phyloP scores from a whole-genome alignment of 176 grass and related monocot genomes.

The Aegilops tauschii region DNA sequence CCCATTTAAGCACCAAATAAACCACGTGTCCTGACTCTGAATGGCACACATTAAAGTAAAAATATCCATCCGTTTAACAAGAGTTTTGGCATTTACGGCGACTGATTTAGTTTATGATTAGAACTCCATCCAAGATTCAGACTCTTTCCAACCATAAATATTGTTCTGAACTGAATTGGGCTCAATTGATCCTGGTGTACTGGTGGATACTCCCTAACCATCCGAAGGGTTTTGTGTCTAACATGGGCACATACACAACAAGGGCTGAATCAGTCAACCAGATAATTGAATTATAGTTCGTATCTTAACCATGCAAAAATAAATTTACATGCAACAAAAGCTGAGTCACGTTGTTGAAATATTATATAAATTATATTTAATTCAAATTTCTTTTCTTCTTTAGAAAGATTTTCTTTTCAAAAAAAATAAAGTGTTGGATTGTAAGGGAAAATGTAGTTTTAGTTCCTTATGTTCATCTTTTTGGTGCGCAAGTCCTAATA shows the following conservation, averaged over 20 bases:
- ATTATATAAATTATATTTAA: neutral
- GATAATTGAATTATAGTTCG: neutral
- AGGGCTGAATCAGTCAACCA: neutral
- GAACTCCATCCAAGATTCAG: neutral
- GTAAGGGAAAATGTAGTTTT: neutral
- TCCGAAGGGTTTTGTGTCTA: neutral
- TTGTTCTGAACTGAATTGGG: neutral
- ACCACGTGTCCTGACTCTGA: no score
- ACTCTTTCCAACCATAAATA: neutral
- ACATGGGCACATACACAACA: neutral
- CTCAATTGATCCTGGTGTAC: neutral
- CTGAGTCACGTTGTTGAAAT: neutral
- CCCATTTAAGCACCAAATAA: neutral
- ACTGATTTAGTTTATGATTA: neutral
- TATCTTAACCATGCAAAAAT: neutral
- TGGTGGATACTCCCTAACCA: neutral
- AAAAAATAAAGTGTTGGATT: neutral
- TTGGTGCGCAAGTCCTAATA: neutral
- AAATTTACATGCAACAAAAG: neutral
- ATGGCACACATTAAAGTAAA: no score
- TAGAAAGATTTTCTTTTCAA: neutral
- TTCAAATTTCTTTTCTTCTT: neutral
- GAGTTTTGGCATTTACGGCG: neutral
- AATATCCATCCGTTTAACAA: neutral
- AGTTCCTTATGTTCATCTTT: neutral